Conservation (phyloP, 257 asterid genomes). For the Ehretia macrophylla region DNA sequence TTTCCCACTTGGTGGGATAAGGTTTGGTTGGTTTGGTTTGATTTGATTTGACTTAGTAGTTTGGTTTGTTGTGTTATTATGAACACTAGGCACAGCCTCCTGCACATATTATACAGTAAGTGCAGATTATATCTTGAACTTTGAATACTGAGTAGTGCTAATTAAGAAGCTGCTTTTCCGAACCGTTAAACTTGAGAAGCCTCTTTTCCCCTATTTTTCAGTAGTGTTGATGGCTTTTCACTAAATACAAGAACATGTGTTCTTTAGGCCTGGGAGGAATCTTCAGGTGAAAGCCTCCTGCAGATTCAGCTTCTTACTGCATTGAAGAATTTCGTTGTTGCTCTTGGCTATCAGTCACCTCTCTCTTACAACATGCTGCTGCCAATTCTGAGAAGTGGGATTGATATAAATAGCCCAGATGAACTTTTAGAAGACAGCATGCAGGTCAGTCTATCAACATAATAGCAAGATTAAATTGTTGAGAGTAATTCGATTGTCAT, state of each 20-base stretch:
- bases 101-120: no score
- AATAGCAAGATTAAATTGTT: background rate
- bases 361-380: slow-evolving; percentile 70
- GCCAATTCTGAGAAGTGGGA: slow-evolving; percentile 69
- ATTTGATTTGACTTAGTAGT: no score
- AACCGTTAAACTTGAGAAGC: no score
- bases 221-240: no score
- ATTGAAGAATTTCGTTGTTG: slow-evolving; percentile 75
- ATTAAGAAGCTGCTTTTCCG: no score
- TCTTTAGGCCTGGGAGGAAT: slow-evolving; percentile 94
- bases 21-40: no score
- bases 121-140: no score
- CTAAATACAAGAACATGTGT: slow-evolving; percentile 17
- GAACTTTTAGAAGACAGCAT: slow-evolving; percentile 95
- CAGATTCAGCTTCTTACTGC: slow-evolving; percentile 98
- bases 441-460: slow-evolving; percentile 54
- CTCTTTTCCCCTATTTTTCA: no score
- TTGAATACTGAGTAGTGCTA: no score
- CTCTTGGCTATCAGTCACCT: slow-evolving; percentile 88
- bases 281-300: slow-evolving; percentile 92
- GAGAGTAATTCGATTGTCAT: background rate
- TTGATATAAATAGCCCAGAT: slow-evolving; percentile 76
- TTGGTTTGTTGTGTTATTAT: no score
- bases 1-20: no score
- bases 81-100: no score